Conservation (phyloP, 306 rosid genomes). For the Corylus heterophylla region DNA sequence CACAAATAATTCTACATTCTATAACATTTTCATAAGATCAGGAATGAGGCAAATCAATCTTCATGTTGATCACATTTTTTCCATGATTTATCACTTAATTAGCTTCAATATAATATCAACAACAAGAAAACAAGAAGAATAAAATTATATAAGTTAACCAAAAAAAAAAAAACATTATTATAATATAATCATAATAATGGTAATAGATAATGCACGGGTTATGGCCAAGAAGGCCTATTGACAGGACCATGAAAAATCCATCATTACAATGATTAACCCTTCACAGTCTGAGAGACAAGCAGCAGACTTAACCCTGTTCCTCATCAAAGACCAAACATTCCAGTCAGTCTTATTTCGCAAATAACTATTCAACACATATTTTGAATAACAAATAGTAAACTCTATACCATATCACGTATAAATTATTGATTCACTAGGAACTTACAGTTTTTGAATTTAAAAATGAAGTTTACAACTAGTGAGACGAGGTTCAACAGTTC, state of each 20-base stretch:
- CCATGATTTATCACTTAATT: no score
- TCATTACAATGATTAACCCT: background rate
- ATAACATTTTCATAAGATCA: background rate
- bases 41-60: background rate
- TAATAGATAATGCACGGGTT: background rate
- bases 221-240: background rate
- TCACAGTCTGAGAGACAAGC: background rate
- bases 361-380: background rate
- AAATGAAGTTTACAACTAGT: conserved; percentile 1
- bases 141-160: no score
- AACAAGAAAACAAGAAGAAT: no score
- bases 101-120: no score
- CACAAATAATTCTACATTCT: background rate
- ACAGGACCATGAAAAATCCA: background rate
- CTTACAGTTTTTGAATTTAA: background rate
- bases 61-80: background rate
- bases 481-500: conserved; percentile 23
- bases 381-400: background rate
- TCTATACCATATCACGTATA: background rate
- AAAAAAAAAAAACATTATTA: no score
- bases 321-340: background rate
- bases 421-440: no score
- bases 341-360: background rate
- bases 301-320: background rate
- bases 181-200: background rate